Evolutionary conservation across 169 alveolate species (phyloP), one percentile per base, ranked within the genome.

Genomic region (Plasmodium gonderi): DNA sequence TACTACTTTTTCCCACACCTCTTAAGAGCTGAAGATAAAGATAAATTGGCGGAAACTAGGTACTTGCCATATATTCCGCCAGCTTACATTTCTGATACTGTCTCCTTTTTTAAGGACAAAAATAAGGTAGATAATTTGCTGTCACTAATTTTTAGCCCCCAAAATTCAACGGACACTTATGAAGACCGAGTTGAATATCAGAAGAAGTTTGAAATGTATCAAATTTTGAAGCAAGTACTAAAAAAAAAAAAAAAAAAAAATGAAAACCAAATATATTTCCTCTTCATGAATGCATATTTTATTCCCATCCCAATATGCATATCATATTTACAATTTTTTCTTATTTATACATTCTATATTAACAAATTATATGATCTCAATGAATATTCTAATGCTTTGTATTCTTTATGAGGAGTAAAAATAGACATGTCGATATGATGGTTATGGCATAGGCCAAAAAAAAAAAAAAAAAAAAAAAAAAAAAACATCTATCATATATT

Each of bases 31-130:
- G 87, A 75, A 68, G 79, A 74, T n/a, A 72, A 93, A 44, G 92
- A 68, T 14, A 85, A 91, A 7, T 92, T 93, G 9, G 80, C 93
- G 26, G 95, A 94, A 36, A 95, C 97, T 20, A 65, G 97, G 26
- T 95, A 95, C 93, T 85, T 93, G 67, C 97, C 97, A 8, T 95
- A 94, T 45, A 94, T 95, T 44, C 97, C 97, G 33, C 96, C 97
- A 11, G 95, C 94, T 6, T 91, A 93, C 49, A 96, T 95, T 36
- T 76, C 77, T 67, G 97, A 95, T 42, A 95, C 97, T n/a, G 96
- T 94, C 67, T 85, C 93, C 23, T 80, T 94, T 36, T 76, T 95
- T 76, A 94, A 94, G 79, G 97, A 95, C 67, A 91, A 94, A 40
- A 95, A 75, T 40, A 89, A 93, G 40, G 69, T 95, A 60, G 95